phyloP scores from a whole-genome alignment of 2,329 filamentous ascomycete species.

The Xylaria sp. region DNA sequence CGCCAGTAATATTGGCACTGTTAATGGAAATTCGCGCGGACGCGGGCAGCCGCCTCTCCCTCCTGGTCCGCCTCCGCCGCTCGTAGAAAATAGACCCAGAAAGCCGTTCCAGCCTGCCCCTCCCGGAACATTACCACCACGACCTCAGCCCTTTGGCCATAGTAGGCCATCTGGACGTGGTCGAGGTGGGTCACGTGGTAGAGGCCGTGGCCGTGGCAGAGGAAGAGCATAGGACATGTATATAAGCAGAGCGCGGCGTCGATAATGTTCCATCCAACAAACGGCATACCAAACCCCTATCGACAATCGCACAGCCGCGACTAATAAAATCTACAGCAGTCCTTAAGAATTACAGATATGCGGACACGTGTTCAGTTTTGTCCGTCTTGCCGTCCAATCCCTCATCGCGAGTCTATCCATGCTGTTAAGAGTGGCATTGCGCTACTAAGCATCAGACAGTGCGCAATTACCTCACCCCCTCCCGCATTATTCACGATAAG shows the following conservation, averaged over 20 bases:
- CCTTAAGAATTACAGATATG: not conserved
- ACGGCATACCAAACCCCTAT: not conserved
- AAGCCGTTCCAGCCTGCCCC: conserved; percentile 36
- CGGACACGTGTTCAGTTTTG: not conserved
- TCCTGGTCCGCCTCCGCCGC: conserved; percentile 40
- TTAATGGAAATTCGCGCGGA: conserved; percentile 17
- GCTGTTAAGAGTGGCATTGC: not conserved
- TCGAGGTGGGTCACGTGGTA: conserved; percentile 50
- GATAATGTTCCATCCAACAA: not conserved
- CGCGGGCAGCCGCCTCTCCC: conserved; percentile 44
- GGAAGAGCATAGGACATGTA: conserved; percentile 24
- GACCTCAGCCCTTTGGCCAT: conserved; percentile 33
- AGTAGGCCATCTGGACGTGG: conserved; percentile 23
- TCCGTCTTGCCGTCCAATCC: not conserved
- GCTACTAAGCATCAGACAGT: too few species aligned
- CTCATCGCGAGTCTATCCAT: not conserved
- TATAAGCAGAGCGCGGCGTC: not conserved
- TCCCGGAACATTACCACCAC: conserved; percentile 41
- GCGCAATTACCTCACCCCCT: not conserved
- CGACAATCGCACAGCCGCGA: not conserved
- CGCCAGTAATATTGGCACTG: conserved; percentile 43
- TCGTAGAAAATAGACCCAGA: conserved; percentile 13
- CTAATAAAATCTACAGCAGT: not conserved
- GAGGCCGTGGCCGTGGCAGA: conserved; percentile 37
- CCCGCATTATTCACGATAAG: not conserved